Evolutionary conservation across 257 asterid genomes (phyloP), one percentile per base, ranked within the genome.

Genomic region (Striga asiatica): DNA sequence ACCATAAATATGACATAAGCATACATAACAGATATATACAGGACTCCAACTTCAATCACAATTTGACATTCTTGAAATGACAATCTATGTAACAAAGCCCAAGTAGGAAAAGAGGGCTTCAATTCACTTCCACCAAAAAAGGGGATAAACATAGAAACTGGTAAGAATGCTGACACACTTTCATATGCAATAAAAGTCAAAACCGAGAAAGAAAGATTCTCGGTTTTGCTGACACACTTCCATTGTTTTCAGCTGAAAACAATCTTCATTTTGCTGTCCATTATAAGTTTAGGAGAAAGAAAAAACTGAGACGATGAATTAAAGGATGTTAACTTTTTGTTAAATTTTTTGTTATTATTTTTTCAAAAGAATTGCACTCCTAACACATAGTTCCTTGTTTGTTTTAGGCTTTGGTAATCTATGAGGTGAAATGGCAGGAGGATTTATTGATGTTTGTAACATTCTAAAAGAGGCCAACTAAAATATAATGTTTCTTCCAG

Each of bases 351-450:
- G n/a, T n/a, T n/a, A n/a, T n/a, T n/a, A n/a, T n/a, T n/a, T n/a
- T n/a, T n/a, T 20, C 41, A 11, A 61, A 38, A 6, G 34, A 25
- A 50, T 13, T 23, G 1, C 18, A 56, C 10, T 7, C 25, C 27
- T 8, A 19, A 45, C n/a, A 52, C 60, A 46, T n/a, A 54, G 10
- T 43, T 62, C 37, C 49, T 54, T 21, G 46, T 41, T 48, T 52
- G 37, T 13, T 53, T 2, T 55, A n/a, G 19, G 37, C 13, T 53
- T 2, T 55, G 8, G 19, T 14, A 5, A 56, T 21, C 3, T 23
- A 24, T 23, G 39, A 13, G 51, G 51, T 3, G 23, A 31, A 23
- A 16, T 66, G 41, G 29, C 31, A 29, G n/a, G 8, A 8, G 28
- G 60, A 50, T 21, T 50, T 21, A 35, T 13, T 29, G 34, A 53